Evolutionary conservation across 495 filamentous ascomycete genomes (phyloP), one percentile per base, ranked within the genome.

Genomic region (Cercophora newfieldiana): DNA sequence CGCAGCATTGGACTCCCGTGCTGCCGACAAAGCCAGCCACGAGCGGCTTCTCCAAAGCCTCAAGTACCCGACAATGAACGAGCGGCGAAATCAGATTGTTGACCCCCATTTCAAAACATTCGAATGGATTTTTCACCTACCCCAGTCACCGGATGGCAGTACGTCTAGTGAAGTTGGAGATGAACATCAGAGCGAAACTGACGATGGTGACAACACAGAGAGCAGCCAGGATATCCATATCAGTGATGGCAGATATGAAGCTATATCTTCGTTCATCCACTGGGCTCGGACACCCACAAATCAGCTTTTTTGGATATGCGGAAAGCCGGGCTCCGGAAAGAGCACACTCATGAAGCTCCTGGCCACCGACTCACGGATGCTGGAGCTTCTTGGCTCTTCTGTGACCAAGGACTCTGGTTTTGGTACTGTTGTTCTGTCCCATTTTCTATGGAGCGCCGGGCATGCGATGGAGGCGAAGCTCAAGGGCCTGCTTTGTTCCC

Each of bases 311-410:
- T 67, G 65, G 65, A 63, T 67, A 2, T 30, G 29, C 28, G 66
- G 66, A 2, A 68, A 68, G 48, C 56, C 62, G 6, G 66, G 66
- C 0, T 68, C 66, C 1, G 66, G 66, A 10, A 68, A 68, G n/a
- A 65, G 61, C 58, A 68, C 66, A 0, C 19, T 68, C 7, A 68
- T 68, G 62, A 65, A 68, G 57, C 61, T 60, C 21, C 16, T 68
- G n/a, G 55, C 47, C 10, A 29, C 7, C 16, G 16, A 56, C 30
- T 10, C 37, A 25, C 30, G 16, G 37, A 64, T 61, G 0, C 16
- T 30, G 3, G 8, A 61, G 6, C 53, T 61, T 6, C 61, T 64
- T 10, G 19, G 55, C 60, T 37, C 22, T 18, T 50, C 58, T 14
- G 5, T 33, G 12, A 14, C 26, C 0, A 16, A 44, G 10, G 26